A percentile compares a stretch with the other conserved stretches of the same genome.
Conservation (phyloP, 1,284 basidiomycete species). For the Irpex sp. region DNA sequence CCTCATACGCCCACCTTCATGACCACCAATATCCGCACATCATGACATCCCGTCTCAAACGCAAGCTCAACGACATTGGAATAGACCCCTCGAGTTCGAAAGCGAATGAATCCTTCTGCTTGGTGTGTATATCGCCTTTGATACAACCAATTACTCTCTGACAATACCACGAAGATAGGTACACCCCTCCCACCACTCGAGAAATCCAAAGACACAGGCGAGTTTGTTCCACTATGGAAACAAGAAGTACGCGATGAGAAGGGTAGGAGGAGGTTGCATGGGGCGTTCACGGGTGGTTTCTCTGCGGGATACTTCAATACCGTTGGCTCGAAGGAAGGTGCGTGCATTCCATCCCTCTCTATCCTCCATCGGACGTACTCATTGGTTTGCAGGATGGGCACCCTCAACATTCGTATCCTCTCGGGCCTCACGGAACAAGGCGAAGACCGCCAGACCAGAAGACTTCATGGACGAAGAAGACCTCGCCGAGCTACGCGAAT, state of each 20-base stretch:
- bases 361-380: not conserved
- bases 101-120: slow-evolving; percentile 85
- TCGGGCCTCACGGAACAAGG: slow-evolving; percentile 61
- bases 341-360: slow-evolving; percentile 14
- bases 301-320: slow-evolving; percentile 97
- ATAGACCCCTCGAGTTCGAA: slow-evolving; percentile 66
- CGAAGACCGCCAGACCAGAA: slow-evolving; percentile 60
- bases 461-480: slow-evolving; percentile 99
- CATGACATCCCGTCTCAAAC: slow-evolving; percentile 62
- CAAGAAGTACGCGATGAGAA: slow-evolving; percentile 95
- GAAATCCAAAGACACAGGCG: slow-evolving; percentile 85
- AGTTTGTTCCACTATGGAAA: slow-evolving; percentile 96
- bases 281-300: slow-evolving; percentile 97
- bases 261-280: slow-evolving; percentile 88
- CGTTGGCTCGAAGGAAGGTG: slow-evolving; percentile 94
- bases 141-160: not conserved
- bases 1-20: not conserved
- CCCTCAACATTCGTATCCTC: slow-evolving; percentile 91
- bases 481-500: slow-evolving; percentile 75
- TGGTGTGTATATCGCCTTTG: slow-evolving; percentile 44
- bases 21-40: not conserved
- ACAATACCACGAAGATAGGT: slow-evolving; percentile 59
- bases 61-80: slow-evolving; percentile 79
- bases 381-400: slow-evolving; percentile 73
- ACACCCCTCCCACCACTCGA: slow-evolving; percentile 89